Base-by-base conservation (phyloP, 2,329 filamentous ascomycete genomes). In the Cladosporium sp. region DNA sequence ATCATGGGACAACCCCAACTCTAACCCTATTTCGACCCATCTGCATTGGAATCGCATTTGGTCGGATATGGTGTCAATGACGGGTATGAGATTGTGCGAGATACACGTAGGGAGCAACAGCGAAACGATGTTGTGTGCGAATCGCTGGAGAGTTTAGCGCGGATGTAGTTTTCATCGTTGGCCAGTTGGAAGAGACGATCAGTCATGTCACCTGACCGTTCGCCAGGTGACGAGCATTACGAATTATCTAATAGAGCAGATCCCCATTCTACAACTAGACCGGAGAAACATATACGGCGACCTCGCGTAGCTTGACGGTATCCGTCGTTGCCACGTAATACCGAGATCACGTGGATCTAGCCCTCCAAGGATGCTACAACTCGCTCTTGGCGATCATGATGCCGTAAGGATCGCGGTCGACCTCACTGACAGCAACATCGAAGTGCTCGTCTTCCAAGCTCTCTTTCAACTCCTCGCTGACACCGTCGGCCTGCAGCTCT, bases 341-440 rank as follows among this genome's bases (percentile, higher is more conserved):
- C 2, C 41, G 7, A 4, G n/a, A 12, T 12, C 10, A 10, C 10
- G 8, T 47, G 41, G 8, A 8, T 44, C 26, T 1, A 30, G 26
- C 12, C 7, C 24, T 30, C 24, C 28, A 30, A 12, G 12, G 24
- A n/a, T 21, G 18, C 24, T 36, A 58, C n/a, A 65, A 24, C 57
- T 76, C 75, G 26, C 71, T 67, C 71, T 78, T 79, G 15, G 70
- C 71, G 59, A 80, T 79, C 74, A 92, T 84, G 67, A 97, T 90
- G 61, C 90, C 89, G 79, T 93, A 99, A 0, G 95, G 95, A 83
- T 99, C 95, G 67, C 87, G 84, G 79, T 99, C 95, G 52, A 84
- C 84, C 76, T 90, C 84, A 78, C 93, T 97, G 59, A 96, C 87
- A 66, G 89, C 78, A 15, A 98, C 88, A 65, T 86, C 81, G 21